These are phyloP conservation scores for Colletotrichum eremochloae DNA, from an alignment of 2,329 filamentous ascomycete genomes.

Conservation along the genomic window DNA sequence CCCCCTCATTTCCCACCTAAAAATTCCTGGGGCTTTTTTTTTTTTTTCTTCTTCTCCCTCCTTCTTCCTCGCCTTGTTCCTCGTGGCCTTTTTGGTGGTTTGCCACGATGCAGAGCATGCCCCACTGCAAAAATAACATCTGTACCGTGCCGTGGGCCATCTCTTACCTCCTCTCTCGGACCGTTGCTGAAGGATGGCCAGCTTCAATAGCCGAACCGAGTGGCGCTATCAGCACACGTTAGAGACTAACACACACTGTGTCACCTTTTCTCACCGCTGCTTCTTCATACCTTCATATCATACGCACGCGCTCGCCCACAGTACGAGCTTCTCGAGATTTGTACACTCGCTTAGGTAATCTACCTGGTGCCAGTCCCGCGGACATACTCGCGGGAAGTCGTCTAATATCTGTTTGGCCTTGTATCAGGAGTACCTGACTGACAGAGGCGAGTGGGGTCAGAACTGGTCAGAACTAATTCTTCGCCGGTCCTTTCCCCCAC, in stretches of 20 bases:
- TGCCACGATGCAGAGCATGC: background rate
- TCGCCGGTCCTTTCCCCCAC: background rate
- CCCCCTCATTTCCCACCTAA: constrained; percentile 25
- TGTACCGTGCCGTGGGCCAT: background rate
- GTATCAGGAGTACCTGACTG: background rate
- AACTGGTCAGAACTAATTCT: background rate
- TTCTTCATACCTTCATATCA: no score
- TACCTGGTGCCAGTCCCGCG: background rate
- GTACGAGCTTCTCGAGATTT: background rate
- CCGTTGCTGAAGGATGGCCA: background rate
- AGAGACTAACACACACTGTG: background rate
- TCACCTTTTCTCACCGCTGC: background rate
- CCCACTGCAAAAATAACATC: background rate
- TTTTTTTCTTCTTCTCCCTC: background rate
- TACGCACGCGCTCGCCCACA: background rate
- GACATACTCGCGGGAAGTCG: background rate
- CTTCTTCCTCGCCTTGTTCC: background rate
- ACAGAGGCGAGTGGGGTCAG: constrained; percentile 11
- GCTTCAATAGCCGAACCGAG: background rate
- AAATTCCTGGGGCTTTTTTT: constrained; percentile 12
- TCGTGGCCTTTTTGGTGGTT: background rate
- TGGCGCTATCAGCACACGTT: background rate
- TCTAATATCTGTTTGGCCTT: constrained; percentile 4
- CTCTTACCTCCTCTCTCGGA: background rate
- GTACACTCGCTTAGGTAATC: background rate